Base-by-base conservation (phyloP, 495 filamentous ascomycete genomes). In the Pseudotulostoma volvatum region DNA sequence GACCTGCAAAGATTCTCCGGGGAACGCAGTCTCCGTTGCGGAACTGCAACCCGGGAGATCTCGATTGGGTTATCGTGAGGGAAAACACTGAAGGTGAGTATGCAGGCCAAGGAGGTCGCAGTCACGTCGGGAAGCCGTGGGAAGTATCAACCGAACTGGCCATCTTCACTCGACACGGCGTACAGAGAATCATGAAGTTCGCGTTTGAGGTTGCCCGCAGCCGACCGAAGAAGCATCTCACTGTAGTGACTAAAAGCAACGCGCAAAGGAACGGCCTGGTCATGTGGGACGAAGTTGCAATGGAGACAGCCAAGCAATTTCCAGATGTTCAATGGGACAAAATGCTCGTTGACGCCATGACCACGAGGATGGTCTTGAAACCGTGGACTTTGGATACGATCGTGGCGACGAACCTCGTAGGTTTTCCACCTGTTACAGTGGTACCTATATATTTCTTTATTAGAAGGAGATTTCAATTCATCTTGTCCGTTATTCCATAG, bases 261-360 rank as follows among this genome's bases (percentile, higher is more conserved):
- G 61, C 66, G 3, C 60, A 67, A 53, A 47, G 64, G 7, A 63
- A 66, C 38, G 66, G 66, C 0, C 56, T 70, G 57, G 66, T 70
- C 0, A 43, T 68, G 1, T 70, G 66, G 66, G 66, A 70, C 45
- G 50, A 61, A 38, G 42, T 68, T 15, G 65, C 66, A 0, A 39
- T 43, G 3, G 38, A 39, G 8, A 56, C 67, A 3, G 52, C 60
- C 0, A 46, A 48, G 44, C 60, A 68, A 2, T 70, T 60, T 37
- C 63, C 64, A 3, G 62, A 69, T 38, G 64, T 69, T 1, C 49
- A 49, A 4, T 53, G 53, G 45, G 66, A 69, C 36, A 70, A 66
- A 36, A 67, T 68, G 63, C 49, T 69, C 3, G 66, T 70, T 13
- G 66, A 70, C 47, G 66, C 66, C 1, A 69, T 69, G 66, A 70